phyloP scores from a whole-genome alignment of 768 basidiomycete species.

The Amanita muscaria region DNA sequence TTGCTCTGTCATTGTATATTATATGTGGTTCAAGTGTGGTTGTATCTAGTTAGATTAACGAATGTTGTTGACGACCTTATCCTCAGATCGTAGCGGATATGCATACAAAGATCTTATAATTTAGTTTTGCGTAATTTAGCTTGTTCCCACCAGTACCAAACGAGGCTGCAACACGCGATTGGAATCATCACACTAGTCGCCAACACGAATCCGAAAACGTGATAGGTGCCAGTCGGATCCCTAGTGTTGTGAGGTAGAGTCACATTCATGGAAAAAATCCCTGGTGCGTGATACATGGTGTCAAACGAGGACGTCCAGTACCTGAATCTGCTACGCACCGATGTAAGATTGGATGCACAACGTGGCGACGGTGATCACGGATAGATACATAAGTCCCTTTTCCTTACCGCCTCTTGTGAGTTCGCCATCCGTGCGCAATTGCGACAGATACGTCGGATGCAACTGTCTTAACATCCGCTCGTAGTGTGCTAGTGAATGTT shows the following conservation, averaged over 20 bases:
- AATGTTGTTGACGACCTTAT: too few species aligned
- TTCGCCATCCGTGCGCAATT: constrained; percentile 56
- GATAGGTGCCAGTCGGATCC: constrained; percentile 28
- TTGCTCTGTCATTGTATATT: neutral
- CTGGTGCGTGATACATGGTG: constrained; percentile 26
- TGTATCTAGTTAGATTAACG: neutral
- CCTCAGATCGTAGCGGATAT: too few species aligned
- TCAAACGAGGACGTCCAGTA: neutral
- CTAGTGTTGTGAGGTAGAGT: constrained; percentile 46
- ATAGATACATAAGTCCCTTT: constrained; percentile 56
- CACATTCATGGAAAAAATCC: constrained; percentile 61
- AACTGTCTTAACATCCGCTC: constrained; percentile 84
- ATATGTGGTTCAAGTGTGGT: neutral
- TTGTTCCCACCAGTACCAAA: constrained; percentile 57
- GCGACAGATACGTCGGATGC: constrained; percentile 77
- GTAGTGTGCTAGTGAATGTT: constrained; percentile 77
- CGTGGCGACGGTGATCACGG: constrained; percentile 57
- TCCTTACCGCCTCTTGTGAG: constrained; percentile 55
- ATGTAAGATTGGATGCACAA: constrained; percentile 53
- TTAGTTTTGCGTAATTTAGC: constrained; percentile 30
- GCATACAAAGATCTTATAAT: too few species aligned
- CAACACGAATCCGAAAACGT: constrained; percentile 50
- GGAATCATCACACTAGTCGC: constrained; percentile 36
- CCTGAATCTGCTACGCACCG: constrained; percentile 31
- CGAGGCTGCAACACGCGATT: constrained; percentile 33